Conservation (phyloP, 2,329 filamentous ascomycete genomes). For the Verticillium dahliae region DNA sequence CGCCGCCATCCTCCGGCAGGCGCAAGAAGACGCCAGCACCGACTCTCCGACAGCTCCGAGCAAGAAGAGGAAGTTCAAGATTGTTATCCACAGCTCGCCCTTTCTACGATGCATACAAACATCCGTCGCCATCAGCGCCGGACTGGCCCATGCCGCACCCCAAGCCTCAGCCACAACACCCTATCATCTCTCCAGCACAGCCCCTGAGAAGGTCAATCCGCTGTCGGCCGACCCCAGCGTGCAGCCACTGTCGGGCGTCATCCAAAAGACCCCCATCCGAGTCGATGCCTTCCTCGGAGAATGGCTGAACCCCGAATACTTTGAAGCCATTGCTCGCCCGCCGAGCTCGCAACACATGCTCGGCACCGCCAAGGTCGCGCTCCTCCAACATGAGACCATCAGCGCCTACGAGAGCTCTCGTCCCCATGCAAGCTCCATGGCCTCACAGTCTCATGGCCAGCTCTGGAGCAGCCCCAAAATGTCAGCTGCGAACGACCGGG, state of each 20-base stretch:
- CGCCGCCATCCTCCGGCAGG: constrained; percentile 58
- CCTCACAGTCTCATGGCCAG: constrained; percentile 14
- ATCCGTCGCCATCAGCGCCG: constrained; percentile 78
- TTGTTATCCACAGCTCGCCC: constrained; percentile 89
- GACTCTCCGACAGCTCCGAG: constrained; percentile 18
- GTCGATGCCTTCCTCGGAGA: constrained; percentile 92
- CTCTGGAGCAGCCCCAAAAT: constrained; percentile 27
- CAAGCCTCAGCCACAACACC: constrained; percentile 16
- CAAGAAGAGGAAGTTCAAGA: constrained; percentile 59
- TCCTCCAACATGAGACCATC: constrained; percentile 71
- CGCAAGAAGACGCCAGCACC: constrained; percentile 36
- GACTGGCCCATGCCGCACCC: constrained; percentile 60
- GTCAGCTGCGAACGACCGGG: constrained; percentile 7
- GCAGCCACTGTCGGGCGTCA: constrained; percentile 22
- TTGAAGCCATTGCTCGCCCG: constrained; percentile 83
- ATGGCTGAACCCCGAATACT: constrained; percentile 92
- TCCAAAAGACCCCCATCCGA: constrained; percentile 60
- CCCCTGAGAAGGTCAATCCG: constrained; percentile 2
- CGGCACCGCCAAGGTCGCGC: constrained; percentile 77
- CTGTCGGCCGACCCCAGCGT: constrained; percentile 17
- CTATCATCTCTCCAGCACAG: constrained; percentile 4
- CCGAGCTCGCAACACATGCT: constrained; percentile 84
- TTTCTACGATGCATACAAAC: constrained; percentile 92
- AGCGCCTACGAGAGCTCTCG: constrained; percentile 28
- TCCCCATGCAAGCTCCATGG: constrained; percentile 9